Evolutionary conservation across 345 rosid species (phyloP), one percentile per base, ranked within the genome.

Genomic region (Moricandia arvensis): DNA sequence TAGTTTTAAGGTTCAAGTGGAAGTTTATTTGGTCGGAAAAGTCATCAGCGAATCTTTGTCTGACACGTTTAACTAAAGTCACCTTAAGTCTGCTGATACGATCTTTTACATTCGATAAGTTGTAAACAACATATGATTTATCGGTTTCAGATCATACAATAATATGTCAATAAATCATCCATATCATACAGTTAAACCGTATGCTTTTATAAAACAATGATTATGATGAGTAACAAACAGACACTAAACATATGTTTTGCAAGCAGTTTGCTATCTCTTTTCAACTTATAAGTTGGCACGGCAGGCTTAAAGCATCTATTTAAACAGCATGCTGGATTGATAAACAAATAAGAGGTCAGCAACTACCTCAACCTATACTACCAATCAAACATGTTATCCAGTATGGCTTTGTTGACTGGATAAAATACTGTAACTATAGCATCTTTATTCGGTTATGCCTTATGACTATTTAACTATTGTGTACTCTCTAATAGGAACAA

Each of bases 1-100:
- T 12, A n/a, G 16, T 7, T n/a, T 47, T n/a, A 45, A 16, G 8
- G 53, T 47, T 47, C 17, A 47, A 47, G 18, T n/a, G 53, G 53
- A n/a, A 47, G 18, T 47, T 47, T 66, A 60, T 70, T 21, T 71
- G 77, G 81, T 72, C 73, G 73, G 78, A 68, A 73, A 67, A 73
- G 57, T 17, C 68, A 47, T 64, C 64, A 29, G 0, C 18, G 47
- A 61, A 34, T 76, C 43, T 71, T 5, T 17, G 1, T 5, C 37
- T 62, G 5, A 54, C 79, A 76, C 80, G 80, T 55, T 61, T 33
- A 51, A 34, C 35, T 15, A 69, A 62, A 58, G 63, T 60, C 68
- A 75, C 18, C 58, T n/a, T 18, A 16, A 24, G 3, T 35, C 26
- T 15, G 24, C 18, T 18, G 4, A 37, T 63, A 35, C 51, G 37